These are phyloP conservation scores for Penicillium diatomitis DNA, from an alignment of 495 filamentous ascomycete genomes.

Conservation along the genomic window DNA sequence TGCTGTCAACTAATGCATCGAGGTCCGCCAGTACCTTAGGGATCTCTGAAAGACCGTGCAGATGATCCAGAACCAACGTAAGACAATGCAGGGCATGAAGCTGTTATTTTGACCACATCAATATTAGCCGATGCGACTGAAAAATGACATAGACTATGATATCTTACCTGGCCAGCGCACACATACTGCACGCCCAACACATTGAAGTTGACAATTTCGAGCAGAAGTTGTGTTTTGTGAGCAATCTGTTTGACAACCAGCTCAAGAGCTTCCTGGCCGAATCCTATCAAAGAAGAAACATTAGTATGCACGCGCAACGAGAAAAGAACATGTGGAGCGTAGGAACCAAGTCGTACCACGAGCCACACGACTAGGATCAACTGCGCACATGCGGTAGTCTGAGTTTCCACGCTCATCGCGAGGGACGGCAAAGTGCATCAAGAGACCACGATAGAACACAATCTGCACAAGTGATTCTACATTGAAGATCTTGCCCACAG, in stretches of 20 bases:
- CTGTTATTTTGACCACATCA: slow-evolving; percentile 9
- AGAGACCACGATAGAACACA: slow-evolving; percentile 96
- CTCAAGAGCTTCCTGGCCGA: background rate
- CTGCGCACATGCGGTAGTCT: slow-evolving; percentile 85
- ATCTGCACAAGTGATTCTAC: slow-evolving; percentile 96
- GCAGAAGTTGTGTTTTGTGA: slow-evolving; percentile 82
- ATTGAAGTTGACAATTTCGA: slow-evolving; percentile 99
- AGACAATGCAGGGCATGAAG: slow-evolving; percentile 90
- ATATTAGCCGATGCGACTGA: background rate
- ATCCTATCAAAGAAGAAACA: background rate
- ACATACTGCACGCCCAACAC: slow-evolving; percentile 98
- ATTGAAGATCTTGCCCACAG: slow-evolving; percentile 94
- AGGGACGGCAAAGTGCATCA: slow-evolving; percentile 98
- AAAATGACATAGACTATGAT: background rate
- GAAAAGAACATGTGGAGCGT: background rate
- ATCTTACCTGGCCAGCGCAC: slow-evolving; percentile 72
- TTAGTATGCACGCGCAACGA: background rate
- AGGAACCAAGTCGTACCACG: background rate
- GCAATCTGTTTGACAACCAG: slow-evolving; percentile 86
- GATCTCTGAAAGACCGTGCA: slow-evolving; percentile 61
- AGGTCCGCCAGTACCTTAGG: background rate
- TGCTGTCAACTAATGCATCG: slow-evolving; percentile 54
- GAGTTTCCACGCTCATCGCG: slow-evolving; percentile 85
- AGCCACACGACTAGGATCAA: background rate
- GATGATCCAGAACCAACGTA: slow-evolving; percentile 80